A percentile compares a stretch with the other conserved stretches of the same genome.
Evolutionary conservation across 1,284 basidiomycete species (phyloP).

Genomic region (Afroboletus lepidellus): DNA sequence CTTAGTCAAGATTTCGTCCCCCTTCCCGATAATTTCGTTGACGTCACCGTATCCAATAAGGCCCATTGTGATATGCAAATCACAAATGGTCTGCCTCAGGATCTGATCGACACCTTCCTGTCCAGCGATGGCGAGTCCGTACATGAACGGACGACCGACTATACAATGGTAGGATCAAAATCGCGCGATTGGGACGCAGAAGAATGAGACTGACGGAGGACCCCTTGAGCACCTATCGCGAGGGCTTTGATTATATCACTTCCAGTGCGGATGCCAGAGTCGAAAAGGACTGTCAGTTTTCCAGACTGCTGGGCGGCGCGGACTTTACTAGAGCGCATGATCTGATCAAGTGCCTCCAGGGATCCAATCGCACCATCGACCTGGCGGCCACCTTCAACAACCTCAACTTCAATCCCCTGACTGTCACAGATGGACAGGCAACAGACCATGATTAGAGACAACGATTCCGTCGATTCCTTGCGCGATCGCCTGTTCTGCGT

Average conservation of each 20-base stretch:
- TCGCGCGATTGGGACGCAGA: neutral
- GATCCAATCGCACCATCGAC: constrained; percentile 81
- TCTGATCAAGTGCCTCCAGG: constrained; percentile 63
- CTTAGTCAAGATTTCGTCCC: constrained; percentile 33
- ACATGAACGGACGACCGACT: constrained; percentile 63
- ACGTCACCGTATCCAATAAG: constrained; percentile 48
- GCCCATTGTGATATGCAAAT: constrained; percentile 57
- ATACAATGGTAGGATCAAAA: neutral
- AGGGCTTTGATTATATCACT: constrained; percentile 77
- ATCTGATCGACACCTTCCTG: constrained; percentile 68
- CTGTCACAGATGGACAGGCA: neutral
- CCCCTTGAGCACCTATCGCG: constrained; percentile 65
- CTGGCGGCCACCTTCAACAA: constrained; percentile 65
- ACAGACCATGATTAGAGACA: constrained; percentile 76
- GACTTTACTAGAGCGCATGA: constrained; percentile 61
- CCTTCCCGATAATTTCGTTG: constrained; percentile 48
- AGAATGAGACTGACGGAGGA: constrained; percentile 49
- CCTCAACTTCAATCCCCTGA: neutral
- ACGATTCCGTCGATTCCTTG: constrained; percentile 71
- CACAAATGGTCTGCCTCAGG: constrained; percentile 57
- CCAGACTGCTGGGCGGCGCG: constrained; percentile 55
- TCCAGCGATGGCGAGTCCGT: constrained; percentile 61
- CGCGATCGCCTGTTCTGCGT: constrained; percentile 73
- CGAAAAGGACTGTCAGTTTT: constrained; percentile 73
- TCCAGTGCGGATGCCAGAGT: constrained; percentile 78